Percentiles rank a stretch among this genome's conserved stretches.
Evolutionary conservation across 306 rosid genomes (phyloP).

Genomic region (Leucaena leucocephala): DNA sequence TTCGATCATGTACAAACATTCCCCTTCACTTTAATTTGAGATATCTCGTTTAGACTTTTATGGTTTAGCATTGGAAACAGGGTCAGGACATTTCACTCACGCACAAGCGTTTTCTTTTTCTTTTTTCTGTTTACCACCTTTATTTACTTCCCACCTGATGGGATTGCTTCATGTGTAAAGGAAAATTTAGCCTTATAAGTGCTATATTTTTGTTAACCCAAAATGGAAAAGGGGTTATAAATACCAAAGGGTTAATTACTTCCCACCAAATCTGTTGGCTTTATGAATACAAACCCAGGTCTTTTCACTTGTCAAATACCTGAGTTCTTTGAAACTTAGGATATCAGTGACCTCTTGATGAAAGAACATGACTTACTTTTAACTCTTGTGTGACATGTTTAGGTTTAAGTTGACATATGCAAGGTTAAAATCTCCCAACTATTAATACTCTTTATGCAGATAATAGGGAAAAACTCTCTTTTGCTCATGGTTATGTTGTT

Average conservation of each 20-base stretch:
- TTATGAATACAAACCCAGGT: neutral
- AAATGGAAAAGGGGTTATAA: neutral
- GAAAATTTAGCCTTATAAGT: neutral
- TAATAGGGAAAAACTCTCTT: neutral
- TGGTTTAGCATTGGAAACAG: neutral
- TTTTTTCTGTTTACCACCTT: neutral
- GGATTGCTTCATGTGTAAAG: neutral
- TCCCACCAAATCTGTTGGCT: neutral
- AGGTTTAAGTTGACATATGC: neutral
- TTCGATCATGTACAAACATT: neutral
- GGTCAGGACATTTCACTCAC: neutral
- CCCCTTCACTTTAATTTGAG: neutral
- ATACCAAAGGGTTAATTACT: neutral
- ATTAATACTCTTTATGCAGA: neutral
- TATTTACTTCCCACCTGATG: neutral
- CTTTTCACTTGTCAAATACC: neutral
- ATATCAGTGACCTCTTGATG: neutral
- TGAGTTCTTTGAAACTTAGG: constrained; percentile 3
- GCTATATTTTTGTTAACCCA: neutral
- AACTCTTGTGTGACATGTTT: neutral
- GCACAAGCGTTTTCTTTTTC: neutral
- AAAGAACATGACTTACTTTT: neutral
- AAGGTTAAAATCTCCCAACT: neutral
- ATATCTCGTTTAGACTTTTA: neutral
- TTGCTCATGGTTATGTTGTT: constrained; percentile 6